These are phyloP conservation scores for Neolentinus lepideus DNA, from an alignment of 1,284 basidiomycete genomes.

Conservation along the genomic window DNA sequence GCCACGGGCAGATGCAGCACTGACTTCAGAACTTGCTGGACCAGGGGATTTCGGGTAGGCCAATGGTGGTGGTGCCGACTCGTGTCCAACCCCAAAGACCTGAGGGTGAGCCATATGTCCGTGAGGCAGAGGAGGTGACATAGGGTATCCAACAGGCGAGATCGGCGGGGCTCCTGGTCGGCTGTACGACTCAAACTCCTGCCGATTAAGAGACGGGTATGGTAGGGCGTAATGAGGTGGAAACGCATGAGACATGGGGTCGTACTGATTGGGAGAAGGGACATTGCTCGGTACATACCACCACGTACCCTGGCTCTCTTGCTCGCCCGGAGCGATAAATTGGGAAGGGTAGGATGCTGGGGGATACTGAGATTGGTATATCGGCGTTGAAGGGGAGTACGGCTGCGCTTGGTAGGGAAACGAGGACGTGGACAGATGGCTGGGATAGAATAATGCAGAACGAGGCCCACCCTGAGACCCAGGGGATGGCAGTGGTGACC, in stretches of 20 bases:
- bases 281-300: conserved; percentile 38
- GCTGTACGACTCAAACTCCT: conserved; percentile 13
- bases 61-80: background rate
- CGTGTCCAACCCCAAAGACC: background rate
- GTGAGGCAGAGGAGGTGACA: conserved; percentile 4
- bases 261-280: conserved; percentile 25
- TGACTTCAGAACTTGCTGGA: background rate
- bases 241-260: conserved; percentile 26
- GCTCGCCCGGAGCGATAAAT: conserved; percentile 24
- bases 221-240: conserved; percentile 30
- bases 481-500: conserved; percentile 19
- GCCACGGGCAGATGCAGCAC: conserved; percentile 4
- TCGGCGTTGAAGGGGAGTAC: conserved; percentile 25
- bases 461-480: conserved; percentile 16
- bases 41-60: background rate
- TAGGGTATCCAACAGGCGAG: conserved; percentile 10
- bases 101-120: background rate
- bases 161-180: conserved; percentile 12
- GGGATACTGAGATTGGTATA: conserved; percentile 30
- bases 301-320: conserved; percentile 40
- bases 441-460: conserved; percentile 28
- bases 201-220: conserved; percentile 20
- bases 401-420: conserved; percentile 37
- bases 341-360: conserved; percentile 30
- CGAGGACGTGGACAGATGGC: conserved; percentile 26